phyloP scores from a whole-genome alignment of 2,329 filamentous ascomycete genomes.

The Penicillium sclerotigenum region DNA sequence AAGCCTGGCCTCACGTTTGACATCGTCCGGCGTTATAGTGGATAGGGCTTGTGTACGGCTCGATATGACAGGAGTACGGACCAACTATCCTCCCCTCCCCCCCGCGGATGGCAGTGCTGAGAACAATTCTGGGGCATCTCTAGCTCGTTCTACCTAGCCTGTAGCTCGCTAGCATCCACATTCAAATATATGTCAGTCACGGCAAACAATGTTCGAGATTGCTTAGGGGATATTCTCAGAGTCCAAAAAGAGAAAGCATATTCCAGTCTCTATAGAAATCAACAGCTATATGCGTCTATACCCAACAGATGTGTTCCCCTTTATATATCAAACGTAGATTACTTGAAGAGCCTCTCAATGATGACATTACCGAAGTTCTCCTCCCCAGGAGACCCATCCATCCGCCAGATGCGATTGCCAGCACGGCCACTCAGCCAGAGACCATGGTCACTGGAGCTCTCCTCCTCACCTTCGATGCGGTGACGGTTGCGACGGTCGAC shows the following conservation, averaged over 20 bases:
- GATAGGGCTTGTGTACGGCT: neutral
- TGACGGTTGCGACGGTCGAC: conserved; percentile 65
- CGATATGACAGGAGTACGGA: conserved; percentile 2
- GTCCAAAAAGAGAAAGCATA: neutral
- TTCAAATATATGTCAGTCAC: neutral
- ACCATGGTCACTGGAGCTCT: conserved; percentile 66
- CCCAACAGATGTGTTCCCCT: neutral
- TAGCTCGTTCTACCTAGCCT: neutral
- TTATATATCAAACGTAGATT: conserved; percentile 1
- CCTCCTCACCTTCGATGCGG: conserved; percentile 48
- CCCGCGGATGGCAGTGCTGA: neutral
- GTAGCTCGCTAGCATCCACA: too few relatives aligned
- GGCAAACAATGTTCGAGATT: neutral
- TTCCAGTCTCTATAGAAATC: neutral
- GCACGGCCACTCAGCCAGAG: conserved; percentile 71
- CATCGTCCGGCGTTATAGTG: neutral
- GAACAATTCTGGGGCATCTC: neutral
- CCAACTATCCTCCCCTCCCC: too few relatives aligned
- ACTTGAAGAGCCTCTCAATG: conserved; percentile 61
- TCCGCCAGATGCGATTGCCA: conserved; percentile 77
- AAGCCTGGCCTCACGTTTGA: neutral
- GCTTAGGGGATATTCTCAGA: neutral
- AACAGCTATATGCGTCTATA: neutral
- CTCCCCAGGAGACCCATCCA: conserved; percentile 66
- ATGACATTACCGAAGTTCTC: conserved; percentile 64